These are phyloP conservation scores for Vanderwaltozyma yarrowii DNA, from an alignment of 805 yeast species.

Conservation along the genomic window DNA sequence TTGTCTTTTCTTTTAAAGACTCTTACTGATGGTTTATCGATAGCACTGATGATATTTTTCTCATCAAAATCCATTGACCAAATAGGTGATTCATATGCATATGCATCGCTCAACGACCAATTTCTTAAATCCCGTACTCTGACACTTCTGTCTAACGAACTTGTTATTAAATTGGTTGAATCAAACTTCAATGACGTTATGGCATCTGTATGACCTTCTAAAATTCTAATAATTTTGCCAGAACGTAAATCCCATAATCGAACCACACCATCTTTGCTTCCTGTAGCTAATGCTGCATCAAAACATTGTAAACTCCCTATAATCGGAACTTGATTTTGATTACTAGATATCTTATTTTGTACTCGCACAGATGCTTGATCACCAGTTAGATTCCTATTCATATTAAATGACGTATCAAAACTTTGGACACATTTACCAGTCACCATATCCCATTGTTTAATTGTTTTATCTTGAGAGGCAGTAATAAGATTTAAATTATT, in stretches of 20 bases:
- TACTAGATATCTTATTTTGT: neutral
- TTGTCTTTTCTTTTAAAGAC: constrained; percentile 47
- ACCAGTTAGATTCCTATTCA: neutral
- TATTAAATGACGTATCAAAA: constrained; percentile 39
- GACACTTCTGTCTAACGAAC: constrained; percentile 50
- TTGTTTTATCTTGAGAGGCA: constrained; percentile 61
- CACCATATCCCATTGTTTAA: constrained; percentile 64
- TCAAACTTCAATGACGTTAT: constrained; percentile 61
- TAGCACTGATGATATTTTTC: constrained; percentile 45
- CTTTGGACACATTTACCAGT: constrained; percentile 62
- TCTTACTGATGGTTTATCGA: constrained; percentile 36
- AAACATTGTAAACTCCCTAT: constrained; percentile 60
- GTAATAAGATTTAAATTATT: constrained; percentile 44
- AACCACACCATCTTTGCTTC: constrained; percentile 65
- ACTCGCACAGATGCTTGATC: neutral
- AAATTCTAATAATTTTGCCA: constrained; percentile 52
- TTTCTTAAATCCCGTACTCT: constrained; percentile 66
- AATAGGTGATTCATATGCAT: constrained; percentile 49
- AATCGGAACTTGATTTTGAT: constrained; percentile 27
- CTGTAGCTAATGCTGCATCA: constrained; percentile 70
- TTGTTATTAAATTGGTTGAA: constrained; percentile 49
- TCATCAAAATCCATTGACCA: constrained; percentile 48
- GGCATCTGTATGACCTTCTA: constrained; percentile 60
- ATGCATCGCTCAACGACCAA: constrained; percentile 50
- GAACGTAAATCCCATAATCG: constrained; percentile 67